Evolutionary conservation across 1,284 basidiomycete species (phyloP).

Genomic region (Schizophyllum amplum): DNA sequence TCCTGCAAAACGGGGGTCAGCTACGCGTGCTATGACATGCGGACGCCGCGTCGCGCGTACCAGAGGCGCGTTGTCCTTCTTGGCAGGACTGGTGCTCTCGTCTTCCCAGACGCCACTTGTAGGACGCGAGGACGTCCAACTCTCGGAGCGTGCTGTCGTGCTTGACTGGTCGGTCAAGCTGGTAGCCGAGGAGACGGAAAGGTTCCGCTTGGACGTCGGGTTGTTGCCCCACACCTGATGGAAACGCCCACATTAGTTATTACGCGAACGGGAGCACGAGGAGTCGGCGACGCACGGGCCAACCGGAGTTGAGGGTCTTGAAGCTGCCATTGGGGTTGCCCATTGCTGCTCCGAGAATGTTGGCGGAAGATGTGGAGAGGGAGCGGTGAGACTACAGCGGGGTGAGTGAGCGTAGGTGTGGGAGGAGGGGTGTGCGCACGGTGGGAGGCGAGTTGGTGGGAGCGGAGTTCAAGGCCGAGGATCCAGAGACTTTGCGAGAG

Average conservation of each 20-base stretch:
- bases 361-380: slow-evolving; percentile 30
- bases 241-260: slow-evolving; percentile 6
- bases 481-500: slow-evolving; percentile 58
- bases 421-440: slow-evolving; percentile 10
- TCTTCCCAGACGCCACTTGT: slow-evolving; percentile 61
- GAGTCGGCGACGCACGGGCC: slow-evolving; percentile 48
- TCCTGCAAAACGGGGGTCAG: slow-evolving; percentile 24
- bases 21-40: slow-evolving; percentile 3
- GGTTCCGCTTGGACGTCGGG: slow-evolving; percentile 44
- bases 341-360: slow-evolving; percentile 49
- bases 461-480: slow-evolving; percentile 52
- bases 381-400: not conserved
- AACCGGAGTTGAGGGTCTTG: slow-evolving; percentile 52
- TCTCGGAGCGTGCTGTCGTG: slow-evolving; percentile 31
- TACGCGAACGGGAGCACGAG: slow-evolving; percentile 7
- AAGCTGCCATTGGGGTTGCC: slow-evolving; percentile 34
- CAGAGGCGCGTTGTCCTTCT: slow-evolving; percentile 40
- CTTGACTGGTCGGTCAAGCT: slow-evolving; percentile 43
- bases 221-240: slow-evolving; percentile 51
- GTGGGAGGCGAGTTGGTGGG: slow-evolving; percentile 49
- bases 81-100: slow-evolving; percentile 34
- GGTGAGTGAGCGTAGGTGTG: not conserved
- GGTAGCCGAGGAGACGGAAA: slow-evolving; percentile 52
- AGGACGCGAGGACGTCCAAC: slow-evolving; percentile 45
- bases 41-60: slow-evolving; percentile 22